phyloP scores from a whole-genome alignment of 768 basidiomycete genomes.

The Nidularia sp. region DNA sequence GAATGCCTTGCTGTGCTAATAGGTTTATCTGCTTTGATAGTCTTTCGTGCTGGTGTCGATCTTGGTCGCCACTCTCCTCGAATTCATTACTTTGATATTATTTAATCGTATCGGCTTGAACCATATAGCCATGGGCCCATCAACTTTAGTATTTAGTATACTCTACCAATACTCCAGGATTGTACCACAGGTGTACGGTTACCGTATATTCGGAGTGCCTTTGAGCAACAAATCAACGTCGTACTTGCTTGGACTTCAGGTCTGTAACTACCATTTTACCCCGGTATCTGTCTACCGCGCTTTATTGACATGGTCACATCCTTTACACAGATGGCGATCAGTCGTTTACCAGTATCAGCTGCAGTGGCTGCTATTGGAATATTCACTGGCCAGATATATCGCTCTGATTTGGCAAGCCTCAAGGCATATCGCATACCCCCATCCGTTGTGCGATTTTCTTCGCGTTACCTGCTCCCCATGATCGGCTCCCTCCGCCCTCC shows the following conservation, averaged over 20 bases:
- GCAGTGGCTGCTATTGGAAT: constrained; percentile 62
- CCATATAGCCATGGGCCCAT: constrained; percentile 70
- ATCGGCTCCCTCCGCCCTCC: constrained; percentile 62
- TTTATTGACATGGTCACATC: constrained; percentile 3
- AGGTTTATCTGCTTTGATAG: constrained; percentile 27
- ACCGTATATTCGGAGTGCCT: constrained; percentile 69
- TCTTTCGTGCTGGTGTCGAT: constrained; percentile 74
- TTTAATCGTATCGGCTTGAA: constrained; percentile 70
- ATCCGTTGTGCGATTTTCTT: constrained; percentile 47
- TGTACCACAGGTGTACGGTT: constrained; percentile 73
- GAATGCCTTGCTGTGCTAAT: too few relatives aligned
- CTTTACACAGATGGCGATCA: constrained; percentile 56
- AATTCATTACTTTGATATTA: constrained; percentile 61
- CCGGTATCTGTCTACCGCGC: constrained; percentile 1
- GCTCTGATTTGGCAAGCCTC: constrained; percentile 75
- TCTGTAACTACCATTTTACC: constrained; percentile 28
- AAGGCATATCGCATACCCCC: constrained; percentile 78
- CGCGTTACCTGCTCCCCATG: constrained; percentile 59
- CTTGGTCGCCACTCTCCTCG: constrained; percentile 61
- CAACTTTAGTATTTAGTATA: constrained; percentile 72
- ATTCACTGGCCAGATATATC: constrained; percentile 72
- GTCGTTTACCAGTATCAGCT: constrained; percentile 62
- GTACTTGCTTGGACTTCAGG: constrained; percentile 73
- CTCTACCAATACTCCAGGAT: constrained; percentile 81
- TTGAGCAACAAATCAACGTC: constrained; percentile 74